Evolutionary conservation across 495 filamentous ascomycete species (phyloP), one percentile per base, ranked within the genome.

Genomic region (Rusavskia elegans): DNA sequence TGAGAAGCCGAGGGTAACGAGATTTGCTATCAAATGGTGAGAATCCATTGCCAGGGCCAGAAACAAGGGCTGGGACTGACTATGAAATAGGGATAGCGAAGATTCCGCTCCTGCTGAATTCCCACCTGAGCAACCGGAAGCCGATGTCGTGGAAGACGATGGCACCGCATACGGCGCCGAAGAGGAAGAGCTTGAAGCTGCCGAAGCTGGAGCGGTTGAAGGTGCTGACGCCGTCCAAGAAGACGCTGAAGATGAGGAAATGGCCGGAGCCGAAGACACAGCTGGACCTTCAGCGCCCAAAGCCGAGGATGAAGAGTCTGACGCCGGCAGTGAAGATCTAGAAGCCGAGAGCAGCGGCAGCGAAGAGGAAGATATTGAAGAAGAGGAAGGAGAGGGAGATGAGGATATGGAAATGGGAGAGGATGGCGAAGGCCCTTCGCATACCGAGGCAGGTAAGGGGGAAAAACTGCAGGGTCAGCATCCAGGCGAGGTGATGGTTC

Each of bases 11-110:
- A 77, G 92, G 63, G 92, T 98, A 19, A 98, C 92, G 35, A 77
- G 92, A 50, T 98, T 98, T 60, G 88, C 89, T n/a, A 98, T 98
- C 69, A 97, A 97, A 70, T 98, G 92, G 92, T 95, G 78, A 50
- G 76, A 61, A 8, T 40, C 30, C 23, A 14, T 17, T 27, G 41
- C 37, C 38, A 23, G 0, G 29, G 9, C 13, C 13, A 14, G 21
- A 7, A 27, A 10, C 0, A 27, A 29, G n/a, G 19, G 13, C 5
- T 7, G 45, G 23, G 4, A 17, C 5, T 27, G 11, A 39, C 32
- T 16, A 37, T 45, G 37, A 19, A 25, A 20, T 52, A 97, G 89
- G 89, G 92, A 98, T 63, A 85, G 85, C 14, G 92, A 98, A 63
- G 89, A 89, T 52, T 92, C 87, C 66, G 92, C 93, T 21, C 92